Evolutionary conservation across 2,329 filamentous ascomycete species (phyloP).

Genomic region (Trichoderma koningiopsis): DNA sequence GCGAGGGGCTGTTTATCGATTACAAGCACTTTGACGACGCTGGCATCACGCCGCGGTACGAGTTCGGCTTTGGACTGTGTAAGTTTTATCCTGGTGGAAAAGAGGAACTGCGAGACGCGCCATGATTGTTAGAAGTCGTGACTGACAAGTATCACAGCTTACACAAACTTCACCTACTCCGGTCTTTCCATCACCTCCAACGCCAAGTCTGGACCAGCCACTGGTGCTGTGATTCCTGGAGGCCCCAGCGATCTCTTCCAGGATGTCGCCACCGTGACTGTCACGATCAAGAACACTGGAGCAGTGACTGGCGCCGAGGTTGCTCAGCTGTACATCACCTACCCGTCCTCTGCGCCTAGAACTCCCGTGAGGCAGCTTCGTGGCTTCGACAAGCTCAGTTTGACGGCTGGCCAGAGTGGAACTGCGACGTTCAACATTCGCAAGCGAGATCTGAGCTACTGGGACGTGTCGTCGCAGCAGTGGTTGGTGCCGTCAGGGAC

Average conservation of each 20-base stretch:
- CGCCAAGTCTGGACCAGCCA: conserved; percentile 45
- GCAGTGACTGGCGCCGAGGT: conserved; percentile 51
- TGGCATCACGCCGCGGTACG: conserved; percentile 63
- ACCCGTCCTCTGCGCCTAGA: conserved; percentile 43
- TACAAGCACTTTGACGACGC: conserved; percentile 75
- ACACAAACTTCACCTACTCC: conserved; percentile 65
- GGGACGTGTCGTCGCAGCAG: conserved; percentile 63
- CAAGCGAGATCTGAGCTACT: conserved; percentile 66
- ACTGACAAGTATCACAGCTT: conserved; percentile 50
- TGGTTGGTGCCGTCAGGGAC: conserved; percentile 54
- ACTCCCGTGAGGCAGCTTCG: conserved; percentile 59
- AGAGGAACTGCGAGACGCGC: neutral
- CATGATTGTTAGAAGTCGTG: neutral
- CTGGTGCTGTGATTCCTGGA: conserved; percentile 45
- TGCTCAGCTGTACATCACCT: conserved; percentile 56
- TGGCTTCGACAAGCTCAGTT: conserved; percentile 61
- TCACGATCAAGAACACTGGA: conserved; percentile 67
- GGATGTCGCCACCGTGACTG: conserved; percentile 52
- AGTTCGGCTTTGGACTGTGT: conserved; percentile 75
- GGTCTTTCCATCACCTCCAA: conserved; percentile 37
- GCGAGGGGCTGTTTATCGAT: conserved; percentile 75
- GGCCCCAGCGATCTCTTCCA: conserved; percentile 52
- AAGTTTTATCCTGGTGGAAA: conserved; percentile 12
- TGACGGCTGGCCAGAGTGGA: conserved; percentile 58
- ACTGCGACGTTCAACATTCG: conserved; percentile 54